Evolutionary conservation across 139 green algal species (phyloP).

Genomic region (Tetraselmis striata): DNA sequence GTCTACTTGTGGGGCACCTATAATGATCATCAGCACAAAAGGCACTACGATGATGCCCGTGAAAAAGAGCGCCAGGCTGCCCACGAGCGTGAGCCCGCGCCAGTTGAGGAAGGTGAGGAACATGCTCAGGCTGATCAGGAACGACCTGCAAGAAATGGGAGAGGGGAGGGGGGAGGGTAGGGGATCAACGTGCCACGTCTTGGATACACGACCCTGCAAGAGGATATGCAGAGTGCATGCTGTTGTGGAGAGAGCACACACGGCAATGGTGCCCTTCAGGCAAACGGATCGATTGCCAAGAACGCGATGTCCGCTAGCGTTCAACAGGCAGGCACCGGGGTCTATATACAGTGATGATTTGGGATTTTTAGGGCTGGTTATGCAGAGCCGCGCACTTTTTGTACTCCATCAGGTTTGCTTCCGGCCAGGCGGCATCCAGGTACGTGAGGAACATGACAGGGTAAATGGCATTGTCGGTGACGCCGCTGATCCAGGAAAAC

Average conservation of each 20-base stretch:
- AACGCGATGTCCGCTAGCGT: too few species aligned
- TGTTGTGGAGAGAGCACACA: too few species aligned
- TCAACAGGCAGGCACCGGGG: too few species aligned
- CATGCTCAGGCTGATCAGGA: slow-evolving; percentile 6
- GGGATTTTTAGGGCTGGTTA: too few species aligned
- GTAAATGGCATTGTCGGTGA: slow-evolving; percentile 94
- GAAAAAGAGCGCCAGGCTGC: slow-evolving; percentile 61
- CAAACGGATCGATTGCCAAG: too few species aligned
- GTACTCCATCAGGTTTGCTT: not conserved
- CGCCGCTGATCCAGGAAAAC: slow-evolving; percentile 84
- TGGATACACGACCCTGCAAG: too few species aligned
- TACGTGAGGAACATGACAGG: slow-evolving; percentile 92
- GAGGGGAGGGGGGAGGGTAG: not conserved
- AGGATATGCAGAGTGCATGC: too few species aligned
- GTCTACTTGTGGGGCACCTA: slow-evolving; percentile 54
- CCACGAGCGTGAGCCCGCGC: slow-evolving; percentile 83
- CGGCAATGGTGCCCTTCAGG: too few species aligned
- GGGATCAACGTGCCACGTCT: too few species aligned
- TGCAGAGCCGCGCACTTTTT: not conserved
- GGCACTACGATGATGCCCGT: slow-evolving; percentile 74
- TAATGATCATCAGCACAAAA: slow-evolving; percentile 68
- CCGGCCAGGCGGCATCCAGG: slow-evolving; percentile 57
- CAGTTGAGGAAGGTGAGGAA: slow-evolving; percentile 79
- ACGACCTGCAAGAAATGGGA: not conserved
- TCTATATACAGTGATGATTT: too few species aligned